phyloP scores from a whole-genome alignment of 2,329 filamentous ascomycete species.

The Colletotrichum orchidophilum region DNA sequence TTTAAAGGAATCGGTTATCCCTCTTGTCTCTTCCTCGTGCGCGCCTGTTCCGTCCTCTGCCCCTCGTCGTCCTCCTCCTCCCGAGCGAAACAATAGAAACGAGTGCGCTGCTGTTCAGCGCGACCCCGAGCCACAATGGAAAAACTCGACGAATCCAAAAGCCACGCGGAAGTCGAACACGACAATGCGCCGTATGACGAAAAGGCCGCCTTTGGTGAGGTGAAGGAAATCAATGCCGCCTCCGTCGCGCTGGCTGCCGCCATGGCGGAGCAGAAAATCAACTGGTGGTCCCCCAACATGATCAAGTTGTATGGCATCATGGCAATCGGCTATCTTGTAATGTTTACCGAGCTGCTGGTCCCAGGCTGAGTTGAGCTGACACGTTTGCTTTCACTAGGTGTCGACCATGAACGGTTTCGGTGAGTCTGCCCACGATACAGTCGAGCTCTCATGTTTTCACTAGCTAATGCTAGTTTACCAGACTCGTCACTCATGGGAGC shows the following conservation, averaged over 20 bases:
- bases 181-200: conserved; percentile 24
- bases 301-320: conserved; percentile 42
- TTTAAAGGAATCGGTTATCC: conserved; percentile 15
- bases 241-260: conserved; percentile 47
- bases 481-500: conserved; percentile 52
- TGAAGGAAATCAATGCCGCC: conserved; percentile 46
- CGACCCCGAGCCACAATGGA: conserved; percentile 13
- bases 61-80: not conserved
- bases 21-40: not conserved
- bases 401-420: conserved; percentile 44
- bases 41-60: not conserved
- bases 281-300: conserved; percentile 43
- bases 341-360: not conserved
- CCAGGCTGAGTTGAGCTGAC: not conserved
- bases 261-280: conserved; percentile 37
- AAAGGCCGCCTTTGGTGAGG: conserved; percentile 34
- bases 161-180: conserved; percentile 25
- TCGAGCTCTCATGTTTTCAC: too few relatives aligned
- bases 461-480: not conserved
- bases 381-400: not conserved
- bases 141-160: conserved; percentile 20
- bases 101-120: not conserved
- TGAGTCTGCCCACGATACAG: not conserved
- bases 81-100: not conserved
- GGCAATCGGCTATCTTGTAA: conserved; percentile 37